Evolutionary conservation across 208 protist species (phyloP).

Genomic region (Endotrypanum monterogeii): DNA sequence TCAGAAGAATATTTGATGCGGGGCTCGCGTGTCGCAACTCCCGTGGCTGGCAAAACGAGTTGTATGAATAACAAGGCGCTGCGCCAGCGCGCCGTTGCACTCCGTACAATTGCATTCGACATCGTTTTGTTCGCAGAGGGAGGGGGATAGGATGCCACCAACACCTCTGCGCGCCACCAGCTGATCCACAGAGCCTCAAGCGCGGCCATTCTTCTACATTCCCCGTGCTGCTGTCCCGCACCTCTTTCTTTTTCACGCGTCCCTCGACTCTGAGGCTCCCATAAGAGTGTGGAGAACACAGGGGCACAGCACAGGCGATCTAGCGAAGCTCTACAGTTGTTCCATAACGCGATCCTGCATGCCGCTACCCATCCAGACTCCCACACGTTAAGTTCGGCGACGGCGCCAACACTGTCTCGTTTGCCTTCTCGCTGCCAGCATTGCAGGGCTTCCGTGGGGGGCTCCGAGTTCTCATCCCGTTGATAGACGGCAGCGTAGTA

Average conservation of each 20-base stretch:
- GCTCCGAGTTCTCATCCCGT: not conserved
- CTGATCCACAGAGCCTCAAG: slow-evolving; percentile 12
- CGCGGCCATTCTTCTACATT: not conserved
- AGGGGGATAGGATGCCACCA: not conserved
- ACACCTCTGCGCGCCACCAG: slow-evolving; percentile 15
- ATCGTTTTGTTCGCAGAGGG: not conserved
- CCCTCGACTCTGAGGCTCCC: not conserved
- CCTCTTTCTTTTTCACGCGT: not conserved
- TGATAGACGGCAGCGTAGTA: slow-evolving; percentile 37
- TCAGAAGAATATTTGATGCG: not conserved
- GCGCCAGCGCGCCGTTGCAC: slow-evolving; percentile 15
- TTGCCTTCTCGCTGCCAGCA: not conserved
- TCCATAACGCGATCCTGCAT: slow-evolving; percentile 36
- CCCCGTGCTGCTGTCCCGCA: not conserved
- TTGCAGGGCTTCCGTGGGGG: not conserved
- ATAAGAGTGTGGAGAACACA: not conserved
- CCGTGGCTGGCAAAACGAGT: slow-evolving; percentile 3
- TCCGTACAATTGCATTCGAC: not conserved
- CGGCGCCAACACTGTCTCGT: not conserved
- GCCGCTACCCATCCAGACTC: slow-evolving; percentile 20
- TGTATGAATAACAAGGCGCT: slow-evolving; percentile 11
- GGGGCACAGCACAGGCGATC: slow-evolving; percentile 10
- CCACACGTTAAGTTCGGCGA: not conserved
- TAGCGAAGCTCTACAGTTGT: slow-evolving; percentile 10
- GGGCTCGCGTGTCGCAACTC: not conserved